Base-by-base conservation (phyloP, 352 stramenopile genomes). In the Aphanomyces stellatus region DNA sequence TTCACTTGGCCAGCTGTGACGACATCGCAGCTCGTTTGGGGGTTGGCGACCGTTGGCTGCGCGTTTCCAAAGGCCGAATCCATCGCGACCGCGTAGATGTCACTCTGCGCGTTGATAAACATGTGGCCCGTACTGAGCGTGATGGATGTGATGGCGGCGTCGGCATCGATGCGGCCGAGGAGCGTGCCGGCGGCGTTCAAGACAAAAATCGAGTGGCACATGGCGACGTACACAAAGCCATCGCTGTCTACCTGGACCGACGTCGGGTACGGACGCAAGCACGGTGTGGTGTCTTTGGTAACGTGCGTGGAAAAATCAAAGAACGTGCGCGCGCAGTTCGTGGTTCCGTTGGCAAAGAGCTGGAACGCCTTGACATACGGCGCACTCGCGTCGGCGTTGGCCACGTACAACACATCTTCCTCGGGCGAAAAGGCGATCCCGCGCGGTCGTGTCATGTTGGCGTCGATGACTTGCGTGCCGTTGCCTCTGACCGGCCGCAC, bases 361-460 rank as follows among this genome's bases (percentile, higher is more conserved):
- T 72, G 49, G 63, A 83, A 91, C 62, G 79, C 71, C 73, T 91
- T 91, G 24, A 91, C 71, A 70, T 90, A 91, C 60, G 83, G 85
- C 71, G 88, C 85, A 63, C 72, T 72, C 71, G 79, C 85, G 67
- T 83, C 80, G 61, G 83, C 87, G 74, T 91, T 91, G 27, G 77
- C 88, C 53, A 90, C 77, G 73, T 91, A 91, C 78, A 91, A 87
- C 43, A 78, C 67, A 64, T 88, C 78, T 43, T 88, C 72, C 37
- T 79, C 62, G 8, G 83, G 83, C 24, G 81, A 89, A 63, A 91
- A 90, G 22, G 83, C 83, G 40, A 91, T 89, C 71, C 89, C 90
- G 75, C 90, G 90, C n/a, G 83, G 83, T 8, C 83, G 81, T 43
- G 82, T 82, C 80, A 91, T 88, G 53, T 76, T 74, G 55, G 81